phyloP scores from a whole-genome alignment of 768 basidiomycete genomes.

The Cyathus striatus region DNA sequence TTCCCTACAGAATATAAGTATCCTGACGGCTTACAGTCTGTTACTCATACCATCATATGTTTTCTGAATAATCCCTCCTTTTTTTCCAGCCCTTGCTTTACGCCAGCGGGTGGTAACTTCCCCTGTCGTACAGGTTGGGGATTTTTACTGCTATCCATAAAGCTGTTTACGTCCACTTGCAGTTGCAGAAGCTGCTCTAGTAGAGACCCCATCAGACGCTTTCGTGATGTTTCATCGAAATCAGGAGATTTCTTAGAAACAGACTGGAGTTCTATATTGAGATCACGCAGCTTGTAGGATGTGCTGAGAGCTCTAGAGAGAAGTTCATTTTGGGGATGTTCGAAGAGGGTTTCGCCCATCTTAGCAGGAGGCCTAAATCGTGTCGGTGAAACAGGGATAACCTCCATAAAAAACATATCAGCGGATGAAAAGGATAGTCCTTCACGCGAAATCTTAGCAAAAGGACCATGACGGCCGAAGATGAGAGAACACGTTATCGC shows the following conservation, averaged over 20 bases:
- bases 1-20: constrained; percentile 86
- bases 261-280: constrained; percentile 60
- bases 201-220: constrained; percentile 58
- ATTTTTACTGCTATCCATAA: constrained; percentile 96
- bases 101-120: constrained; percentile 85
- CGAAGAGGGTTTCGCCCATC: constrained; percentile 90
- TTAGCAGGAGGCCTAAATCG: constrained; percentile 93
- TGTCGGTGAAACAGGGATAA: constrained; percentile 86
- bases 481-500: constrained; percentile 76
- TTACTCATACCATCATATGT: constrained; percentile 97
- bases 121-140: constrained; percentile 81
- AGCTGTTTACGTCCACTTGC: constrained; percentile 93
- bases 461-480: constrained; percentile 90
- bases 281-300: constrained; percentile 73
- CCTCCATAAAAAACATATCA: constrained; percentile 97
- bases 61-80: constrained; percentile 98
- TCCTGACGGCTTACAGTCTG: too few relatives aligned
- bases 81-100: constrained; percentile 97
- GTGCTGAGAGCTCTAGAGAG: constrained; percentile 77
- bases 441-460: constrained; percentile 54
- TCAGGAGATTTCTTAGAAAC: constrained; percentile 55
- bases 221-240: constrained; percentile 45
- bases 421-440: constrained; percentile 70
- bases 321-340: constrained; percentile 94
- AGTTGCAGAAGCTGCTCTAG: constrained; percentile 84